These are phyloP conservation scores for Chloris gayana DNA, from an alignment of 176 grass and related monocot genomes.

Conservation along the genomic window DNA sequence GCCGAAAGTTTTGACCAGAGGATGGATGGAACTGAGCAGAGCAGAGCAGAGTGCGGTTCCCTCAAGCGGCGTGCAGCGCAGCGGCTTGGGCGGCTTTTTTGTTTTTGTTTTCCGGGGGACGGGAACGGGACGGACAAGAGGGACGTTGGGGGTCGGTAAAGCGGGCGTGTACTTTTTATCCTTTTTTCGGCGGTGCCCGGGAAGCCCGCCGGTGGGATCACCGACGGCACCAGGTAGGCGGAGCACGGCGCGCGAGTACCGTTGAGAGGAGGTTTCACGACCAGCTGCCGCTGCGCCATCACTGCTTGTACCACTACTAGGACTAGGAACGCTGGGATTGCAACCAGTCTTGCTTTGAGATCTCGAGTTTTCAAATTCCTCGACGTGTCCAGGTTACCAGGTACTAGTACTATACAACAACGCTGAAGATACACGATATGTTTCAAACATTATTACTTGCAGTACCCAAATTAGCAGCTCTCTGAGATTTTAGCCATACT, in stretches of 20 bases:
- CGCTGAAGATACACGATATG: no score
- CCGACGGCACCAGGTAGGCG: background rate
- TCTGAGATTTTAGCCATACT: no score
- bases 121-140: background rate
- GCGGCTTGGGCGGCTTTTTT: conserved; percentile 45
- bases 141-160: conserved; percentile 41
- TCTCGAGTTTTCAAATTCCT: no score
- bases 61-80: conserved; percentile 17
- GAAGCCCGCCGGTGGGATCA: conserved; percentile 48
- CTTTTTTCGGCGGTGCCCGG: background rate
- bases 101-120: background rate
- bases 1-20: conserved; percentile 13
- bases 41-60: background rate
- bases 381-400: no score
- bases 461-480: no score
- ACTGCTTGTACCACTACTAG: no score
- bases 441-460: no score
- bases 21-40: background rate
- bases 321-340: no score
- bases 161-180: conserved; percentile 23
- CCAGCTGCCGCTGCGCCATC: no score
- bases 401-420: no score
- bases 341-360: no score
- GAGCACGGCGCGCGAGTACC: background rate
- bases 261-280: no score